Evolutionary conservation across 2,329 filamentous ascomycete genomes (phyloP), one percentile per base, ranked within the genome.

Genomic region (Cladophialophora bantiana): DNA sequence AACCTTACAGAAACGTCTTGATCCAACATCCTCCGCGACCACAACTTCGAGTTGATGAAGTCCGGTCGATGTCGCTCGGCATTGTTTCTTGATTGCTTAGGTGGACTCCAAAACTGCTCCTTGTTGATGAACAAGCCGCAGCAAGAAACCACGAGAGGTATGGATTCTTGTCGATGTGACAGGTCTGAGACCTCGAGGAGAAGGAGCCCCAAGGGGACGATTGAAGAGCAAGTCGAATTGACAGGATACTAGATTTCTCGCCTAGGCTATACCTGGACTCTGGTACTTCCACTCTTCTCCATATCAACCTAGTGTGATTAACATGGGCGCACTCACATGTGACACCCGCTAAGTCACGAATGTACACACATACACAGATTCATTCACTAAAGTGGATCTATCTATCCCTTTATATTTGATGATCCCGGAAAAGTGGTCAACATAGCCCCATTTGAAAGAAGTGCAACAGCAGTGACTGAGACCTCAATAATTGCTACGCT

Each of bases 371-470:
- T 2, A 10, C 4, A 26, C 7, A 4, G 45, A 50, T 10, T 20
- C 45, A 50, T 20, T 50, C 18, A 15, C 18, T 20, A 50, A 10
- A 50, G 26, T 26, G 26, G 26, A 26, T 26, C 26, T 26, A 50
- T 50, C 45, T 26, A 50, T 12, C 26, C 7, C 18, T 9, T 12
- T 50, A 50, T 50, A 20, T 26, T 26, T 26, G 10, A 26, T 2
- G 5, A 20, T 15, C 18, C n/a, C n/a, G 12, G 45, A 50, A 50
- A 10, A 10, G 4, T 12, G 10, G 18, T 50, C 45, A 50, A 50
- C 45, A 50, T 50, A 50, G 45, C 45, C 45, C 45, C 26, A 50
- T 26, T 50, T 20, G 20, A 20, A 50, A 50, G 45, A 50, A 50
- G 45, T 50, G 45, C 45, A 50, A 50, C 42, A 26, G 9, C 18